Percentiles rank a stretch among this genome's conserved stretches.
Conservation (phyloP, 768 basidiomycete species). For the Hygrocybe punicea region DNA sequence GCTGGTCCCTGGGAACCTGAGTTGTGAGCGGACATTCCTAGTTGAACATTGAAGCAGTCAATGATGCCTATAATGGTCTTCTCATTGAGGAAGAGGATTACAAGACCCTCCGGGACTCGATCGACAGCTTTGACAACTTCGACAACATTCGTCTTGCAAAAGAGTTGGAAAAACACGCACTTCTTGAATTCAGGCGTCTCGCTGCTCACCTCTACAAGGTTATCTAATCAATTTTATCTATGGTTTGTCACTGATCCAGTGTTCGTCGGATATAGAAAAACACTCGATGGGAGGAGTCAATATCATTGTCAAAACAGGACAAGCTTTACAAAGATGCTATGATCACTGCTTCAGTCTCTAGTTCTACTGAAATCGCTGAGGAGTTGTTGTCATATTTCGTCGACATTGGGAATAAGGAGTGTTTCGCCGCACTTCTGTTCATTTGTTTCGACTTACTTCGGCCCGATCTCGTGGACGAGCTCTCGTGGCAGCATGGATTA, state of each 20-base stretch:
- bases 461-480: constrained; percentile 87
- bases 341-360: constrained; percentile 84
- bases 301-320: constrained; percentile 91
- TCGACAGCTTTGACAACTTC: constrained; percentile 98
- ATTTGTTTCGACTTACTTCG: constrained; percentile 95
- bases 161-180: constrained; percentile 82
- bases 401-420: constrained; percentile 98
- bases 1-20: not conserved
- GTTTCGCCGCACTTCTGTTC: constrained; percentile 86
- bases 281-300: constrained; percentile 92
- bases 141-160: constrained; percentile 85
- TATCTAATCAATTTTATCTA: not conserved
- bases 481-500: constrained; percentile 94
- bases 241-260: not conserved
- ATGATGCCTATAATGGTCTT: constrained; percentile 97
- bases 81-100: constrained; percentile 99
- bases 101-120: constrained; percentile 94
- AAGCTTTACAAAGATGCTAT: constrained; percentile 97
- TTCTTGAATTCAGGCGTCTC: constrained; percentile 91
- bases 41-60: constrained; percentile 95
- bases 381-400: constrained; percentile 96
- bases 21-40: constrained; percentile 31
- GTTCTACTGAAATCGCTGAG: constrained; percentile 85
- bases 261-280: constrained; percentile 65
- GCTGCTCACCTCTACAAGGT: constrained; percentile 97